phyloP scores from a whole-genome alignment of 306 rosid species.

The Pachyrhizus erosus region DNA sequence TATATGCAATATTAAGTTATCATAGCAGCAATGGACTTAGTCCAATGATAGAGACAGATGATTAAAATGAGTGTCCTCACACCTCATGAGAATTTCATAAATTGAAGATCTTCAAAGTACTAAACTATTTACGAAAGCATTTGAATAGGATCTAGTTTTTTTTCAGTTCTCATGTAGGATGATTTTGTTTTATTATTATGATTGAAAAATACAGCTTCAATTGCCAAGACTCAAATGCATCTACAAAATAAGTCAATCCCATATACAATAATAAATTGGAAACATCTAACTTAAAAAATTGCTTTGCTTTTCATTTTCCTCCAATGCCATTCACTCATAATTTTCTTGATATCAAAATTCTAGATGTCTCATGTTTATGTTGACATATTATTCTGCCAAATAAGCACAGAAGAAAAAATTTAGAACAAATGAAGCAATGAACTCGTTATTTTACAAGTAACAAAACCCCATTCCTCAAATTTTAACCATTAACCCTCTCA shows the following conservation, averaged over 20 bases:
- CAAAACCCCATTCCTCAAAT: not conserved
- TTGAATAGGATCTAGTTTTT: not conserved
- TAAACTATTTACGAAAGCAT: not conserved
- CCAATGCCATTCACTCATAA: not conserved
- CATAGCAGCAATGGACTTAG: slow-evolving; percentile 5
- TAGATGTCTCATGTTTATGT: not conserved
- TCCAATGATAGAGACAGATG: not conserved
- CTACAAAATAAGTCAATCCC: not conserved
- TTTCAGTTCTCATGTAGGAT: not conserved
- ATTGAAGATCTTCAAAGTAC: not conserved
- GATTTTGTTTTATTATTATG: not conserved
- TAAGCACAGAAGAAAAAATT: not conserved
- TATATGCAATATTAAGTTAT: not conserved
- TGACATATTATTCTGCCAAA: not conserved
- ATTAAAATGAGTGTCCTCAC: not conserved
- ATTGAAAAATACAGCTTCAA: slow-evolving; percentile 1
- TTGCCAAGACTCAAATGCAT: not conserved
- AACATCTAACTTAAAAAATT: not conserved
- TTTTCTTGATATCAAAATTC: not conserved
- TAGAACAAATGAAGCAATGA: slow-evolving; percentile 2
- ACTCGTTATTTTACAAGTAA: slow-evolving; percentile 12
- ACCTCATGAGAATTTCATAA: slow-evolving; percentile 10
- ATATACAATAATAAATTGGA: not conserved
- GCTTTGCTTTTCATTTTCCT: not conserved
- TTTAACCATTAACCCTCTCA: not conserved